Base-by-base conservation (phyloP, 2,329 filamentous ascomycete species). In the Colletotrichum sp. region DNA sequence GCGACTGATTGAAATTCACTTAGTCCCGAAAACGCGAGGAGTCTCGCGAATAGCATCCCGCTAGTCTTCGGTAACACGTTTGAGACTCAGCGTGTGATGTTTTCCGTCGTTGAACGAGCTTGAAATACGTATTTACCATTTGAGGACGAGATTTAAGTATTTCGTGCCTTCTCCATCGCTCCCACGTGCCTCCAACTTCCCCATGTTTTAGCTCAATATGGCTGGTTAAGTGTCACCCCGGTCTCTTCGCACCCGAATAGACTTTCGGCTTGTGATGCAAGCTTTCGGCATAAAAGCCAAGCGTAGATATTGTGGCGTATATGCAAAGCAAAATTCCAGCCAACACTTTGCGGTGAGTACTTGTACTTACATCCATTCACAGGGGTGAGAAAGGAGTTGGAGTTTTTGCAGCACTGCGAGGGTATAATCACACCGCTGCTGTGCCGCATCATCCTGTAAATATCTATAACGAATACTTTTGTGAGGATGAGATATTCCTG, bases 1-100 rank as follows among this genome's bases (percentile, higher is more conserved):
- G 1, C 44, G n/a, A 52, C n/a, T 52, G n/a, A 13, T 0, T 21
- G n/a, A 3, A 52, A 0, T 21, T 52, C 1, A 3, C 2, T 2
- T 1, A 21, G 44, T 21, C 10, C 44, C 0, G 44, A 8, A 52
- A 52, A 52, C 1, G 44, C 1, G 12, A 52, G n/a, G 1, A 52
- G 1, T 1, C 2, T 52, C 44, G 44, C n/a, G 6, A 52, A 52
- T 8, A 52, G 44, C 44, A 52, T 52, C 44, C 44, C 0, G 44
- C 1, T 18, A n/a, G 44, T n/a, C 44, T 12, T 1, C 5, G 16
- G 8, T 6, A 5, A 9, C 16, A 18, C 8, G 12, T 44, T 8
- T 18, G 7, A 3, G 16, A 18, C 2, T 18, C 16, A 18, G 4
- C 16, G 1, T 18, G 39, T 44, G 39, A 5, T 12, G 1, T 49